phyloP scores from a whole-genome alignment of 805 yeast species.

The Hemisphaericaspora nanyangensis region DNA sequence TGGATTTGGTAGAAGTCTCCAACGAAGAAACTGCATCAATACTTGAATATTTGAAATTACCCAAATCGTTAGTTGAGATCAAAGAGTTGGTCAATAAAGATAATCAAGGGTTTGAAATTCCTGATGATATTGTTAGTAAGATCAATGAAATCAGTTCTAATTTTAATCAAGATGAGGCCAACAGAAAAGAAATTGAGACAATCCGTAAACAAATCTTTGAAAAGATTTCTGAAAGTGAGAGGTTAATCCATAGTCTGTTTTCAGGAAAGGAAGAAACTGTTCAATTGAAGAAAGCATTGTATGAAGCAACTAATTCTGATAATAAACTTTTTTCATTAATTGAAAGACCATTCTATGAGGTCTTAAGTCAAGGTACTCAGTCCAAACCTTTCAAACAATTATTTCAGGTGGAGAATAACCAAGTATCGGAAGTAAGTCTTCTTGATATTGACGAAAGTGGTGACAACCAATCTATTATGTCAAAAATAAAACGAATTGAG shows the following conservation, averaged over 20 bases:
- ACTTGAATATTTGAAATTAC: conserved; percentile 75
- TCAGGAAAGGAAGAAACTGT: conserved; percentile 50
- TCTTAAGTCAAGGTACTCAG: conserved; percentile 38
- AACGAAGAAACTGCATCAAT: conserved; percentile 76
- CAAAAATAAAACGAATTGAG: conserved; percentile 47
- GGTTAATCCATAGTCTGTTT: not conserved
- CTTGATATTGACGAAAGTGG: conserved; percentile 64
- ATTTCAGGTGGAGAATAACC: conserved; percentile 13
- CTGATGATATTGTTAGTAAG: conserved; percentile 3
- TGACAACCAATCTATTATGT: conserved; percentile 11
- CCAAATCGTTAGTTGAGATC: conserved; percentile 56
- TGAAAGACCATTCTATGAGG: conserved; percentile 23
- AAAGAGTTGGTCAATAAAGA: conserved; percentile 32
- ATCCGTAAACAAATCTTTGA: conserved; percentile 36
- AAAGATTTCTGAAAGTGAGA: conserved; percentile 33
- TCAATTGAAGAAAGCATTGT: conserved; percentile 53
- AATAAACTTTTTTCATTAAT: conserved; percentile 47
- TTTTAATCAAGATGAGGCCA: conserved; percentile 31
- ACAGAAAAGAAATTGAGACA: conserved; percentile 24
- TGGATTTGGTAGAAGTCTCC: conserved; percentile 72
- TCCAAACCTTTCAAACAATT: conserved; percentile 36
- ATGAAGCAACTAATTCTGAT: conserved; percentile 62
- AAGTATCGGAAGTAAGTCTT: conserved; percentile 41
- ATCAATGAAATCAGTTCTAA: conserved; percentile 22
- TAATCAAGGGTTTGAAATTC: not conserved